phyloP scores from a whole-genome alignment of 2,329 filamentous ascomycete species.

The Penicillium fuscoglaucum region DNA sequence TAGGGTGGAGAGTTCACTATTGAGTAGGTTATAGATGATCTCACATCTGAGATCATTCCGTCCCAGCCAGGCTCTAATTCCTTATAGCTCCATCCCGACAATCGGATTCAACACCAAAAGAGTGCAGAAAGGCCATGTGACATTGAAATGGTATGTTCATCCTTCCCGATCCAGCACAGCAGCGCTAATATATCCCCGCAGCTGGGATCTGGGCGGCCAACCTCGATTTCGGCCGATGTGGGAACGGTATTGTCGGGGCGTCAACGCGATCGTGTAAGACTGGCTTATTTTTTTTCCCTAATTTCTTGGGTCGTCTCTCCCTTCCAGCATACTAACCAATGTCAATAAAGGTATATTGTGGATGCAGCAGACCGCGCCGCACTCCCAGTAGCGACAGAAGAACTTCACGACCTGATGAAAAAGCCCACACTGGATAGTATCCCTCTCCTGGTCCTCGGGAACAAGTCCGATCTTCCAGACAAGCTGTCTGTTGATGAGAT shows the following conservation, averaged over 20 bases:
- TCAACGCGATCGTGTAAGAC: conserved; percentile 86
- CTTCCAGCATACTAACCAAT: background rate
- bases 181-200: conserved; percentile 34
- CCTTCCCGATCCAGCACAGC: background rate
- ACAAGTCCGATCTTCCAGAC: conserved; percentile 93
- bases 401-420: conserved; percentile 84
- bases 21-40: conserved; percentile 68
- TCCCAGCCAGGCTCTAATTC: conserved; percentile 3
- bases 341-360: conserved; percentile 73
- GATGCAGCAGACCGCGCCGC: conserved; percentile 85
- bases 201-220: conserved; percentile 96
- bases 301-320: background rate
- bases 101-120: conserved; percentile 99
- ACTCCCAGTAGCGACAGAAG: conserved; percentile 82
- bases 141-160: conserved; percentile 75
- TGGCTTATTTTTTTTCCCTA: background rate
- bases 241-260: conserved; percentile 96
- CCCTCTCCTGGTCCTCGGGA: conserved; percentile 88
- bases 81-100: conserved; percentile 86
- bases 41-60: background rate
- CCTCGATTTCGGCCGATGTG: conserved; percentile 98
- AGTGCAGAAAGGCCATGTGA: conserved; percentile 96
- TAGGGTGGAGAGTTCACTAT: conserved; percentile 98
- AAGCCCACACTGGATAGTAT: conserved; percentile 85
- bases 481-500: conserved; percentile 92